Evolutionary conservation across 139 green algal species (phyloP), one percentile per base, ranked within the genome.

Genomic region (Volvox africanus): DNA sequence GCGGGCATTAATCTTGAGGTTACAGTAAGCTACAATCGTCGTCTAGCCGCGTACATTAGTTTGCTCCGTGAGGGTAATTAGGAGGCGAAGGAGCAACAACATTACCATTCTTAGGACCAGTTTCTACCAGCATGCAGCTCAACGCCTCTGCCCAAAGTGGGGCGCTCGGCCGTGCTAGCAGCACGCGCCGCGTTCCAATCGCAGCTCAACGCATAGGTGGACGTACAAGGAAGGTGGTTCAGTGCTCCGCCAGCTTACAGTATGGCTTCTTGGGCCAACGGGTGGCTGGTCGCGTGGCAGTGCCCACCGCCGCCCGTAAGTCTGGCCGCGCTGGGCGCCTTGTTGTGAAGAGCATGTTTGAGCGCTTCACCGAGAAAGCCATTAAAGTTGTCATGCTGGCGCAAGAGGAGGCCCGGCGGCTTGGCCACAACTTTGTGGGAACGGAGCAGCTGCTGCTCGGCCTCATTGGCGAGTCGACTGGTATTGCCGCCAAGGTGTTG

Each of bases 361-460:
- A 99, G 95, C 95, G 98, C 55, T 99, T 99, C 94, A 99, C 98
- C 0, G 98, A 99, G 94, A 99, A 99, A 93, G 94, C 94, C 50
- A 94, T 96, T 78, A 97, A 99, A 93, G 97, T 99, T 61, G 98
- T 99, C 44, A 99, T 99, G 98, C 96, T 99, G 0, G 98, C 98
- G 2, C 98, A 99, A 92, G 98, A 99, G 95, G 98, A 99, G 95
- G 97, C 98, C 0, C 94, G 98, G 55, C 88, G 98, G 1, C 94
- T 99, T 68, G 96, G 98, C 86, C 98, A 99, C 96, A 99, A 99
- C 94, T 99, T 99, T 92, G 98, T 99, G 82, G 98, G 98, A 78
- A 99, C 98, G 22, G 98, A 99, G 96, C 98, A 99, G 96, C 98
- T 99, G 80, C 96, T 99, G 88, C 96, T 99, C 73, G 98, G 98